phyloP scores from a whole-genome alignment of 1,284 basidiomycete species.

The Porogramme epimiltina region DNA sequence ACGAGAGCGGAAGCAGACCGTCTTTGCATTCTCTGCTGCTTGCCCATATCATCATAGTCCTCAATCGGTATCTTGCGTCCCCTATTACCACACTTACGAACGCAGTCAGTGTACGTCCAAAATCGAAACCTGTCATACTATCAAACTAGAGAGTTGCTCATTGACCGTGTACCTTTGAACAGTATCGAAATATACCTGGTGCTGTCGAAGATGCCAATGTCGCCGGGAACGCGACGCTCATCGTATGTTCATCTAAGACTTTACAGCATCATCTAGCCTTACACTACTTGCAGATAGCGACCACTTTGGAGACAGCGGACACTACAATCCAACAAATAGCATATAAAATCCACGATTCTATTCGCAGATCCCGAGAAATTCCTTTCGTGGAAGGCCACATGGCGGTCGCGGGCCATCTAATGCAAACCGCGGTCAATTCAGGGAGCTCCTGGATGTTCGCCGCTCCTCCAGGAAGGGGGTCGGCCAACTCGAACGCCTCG shows the following conservation, averaged over 20 bases:
- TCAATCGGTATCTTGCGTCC: conserved; percentile 20
- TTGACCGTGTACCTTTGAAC: neutral
- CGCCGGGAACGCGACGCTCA: conserved; percentile 29
- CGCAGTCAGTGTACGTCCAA: conserved; percentile 26
- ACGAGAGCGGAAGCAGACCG: neutral
- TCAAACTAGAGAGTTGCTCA: no score
- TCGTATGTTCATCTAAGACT: no score
- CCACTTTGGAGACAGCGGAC: neutral
- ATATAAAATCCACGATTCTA: conserved; percentile 27
- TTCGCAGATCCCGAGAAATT: conserved; percentile 19
- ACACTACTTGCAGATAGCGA: conserved; percentile 12
- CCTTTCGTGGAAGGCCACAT: conserved; percentile 29
- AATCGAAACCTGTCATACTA: no score
- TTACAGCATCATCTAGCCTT: no score
- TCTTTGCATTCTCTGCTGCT: conserved; percentile 34
- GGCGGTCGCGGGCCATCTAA: conserved; percentile 28
- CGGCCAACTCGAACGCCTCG: conserved; percentile 35
- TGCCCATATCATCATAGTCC: conserved; percentile 30
- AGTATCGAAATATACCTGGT: conserved; percentile 30
- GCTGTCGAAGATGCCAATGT: conserved; percentile 18
- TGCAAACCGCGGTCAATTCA: conserved; percentile 29
- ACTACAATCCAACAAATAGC: neutral
- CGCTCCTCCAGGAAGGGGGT: conserved; percentile 16
- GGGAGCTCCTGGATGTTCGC: conserved; percentile 26
- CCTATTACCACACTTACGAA: conserved; percentile 26